Percentiles rank a stretch among this genome's conserved stretches.
Conservation (phyloP, 192 early-diverging fungal genomes). For the Podila horticola region DNA sequence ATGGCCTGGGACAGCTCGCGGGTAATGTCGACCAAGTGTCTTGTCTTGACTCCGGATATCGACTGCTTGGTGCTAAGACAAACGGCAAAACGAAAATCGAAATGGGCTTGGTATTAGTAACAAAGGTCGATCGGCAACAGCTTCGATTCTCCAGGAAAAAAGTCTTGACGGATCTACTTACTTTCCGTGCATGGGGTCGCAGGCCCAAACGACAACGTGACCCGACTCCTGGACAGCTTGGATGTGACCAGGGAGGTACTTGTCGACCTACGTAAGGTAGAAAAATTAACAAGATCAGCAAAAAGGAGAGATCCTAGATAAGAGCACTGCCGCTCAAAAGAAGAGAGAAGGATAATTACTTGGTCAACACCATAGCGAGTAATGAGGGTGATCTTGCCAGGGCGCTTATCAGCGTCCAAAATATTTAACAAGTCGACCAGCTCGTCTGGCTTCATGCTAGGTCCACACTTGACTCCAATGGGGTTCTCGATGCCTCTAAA, state of each 20-base stretch:
- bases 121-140: background rate
- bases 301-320: background rate
- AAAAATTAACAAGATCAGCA: background rate
- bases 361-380: conserved; percentile 92
- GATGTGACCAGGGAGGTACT: conserved; percentile 89
- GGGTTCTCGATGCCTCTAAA: conserved; percentile 98
- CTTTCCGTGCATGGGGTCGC: conserved; percentile 99
- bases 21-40: conserved; percentile 91
- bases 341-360: background rate
- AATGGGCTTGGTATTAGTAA: no score
- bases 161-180: conserved; percentile 24
- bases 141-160: background rate
- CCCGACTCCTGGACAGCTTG: conserved; percentile 86
- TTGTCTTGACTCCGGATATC: conserved; percentile 87
- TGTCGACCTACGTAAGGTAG: conserved; percentile 60
- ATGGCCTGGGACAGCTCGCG: conserved; percentile 87
- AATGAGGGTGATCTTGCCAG: conserved; percentile 95
- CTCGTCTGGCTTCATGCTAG: conserved; percentile 89
- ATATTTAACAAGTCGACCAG: conserved; percentile 86
- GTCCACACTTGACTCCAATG: conserved; percentile 96
- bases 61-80: conserved; percentile 79
- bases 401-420: conserved; percentile 85
- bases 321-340: no score
- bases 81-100: background rate
- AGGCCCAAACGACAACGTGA: conserved; percentile 94